Conservation (phyloP, 495 filamentous ascomycete species). For the Xylona heveae region DNA sequence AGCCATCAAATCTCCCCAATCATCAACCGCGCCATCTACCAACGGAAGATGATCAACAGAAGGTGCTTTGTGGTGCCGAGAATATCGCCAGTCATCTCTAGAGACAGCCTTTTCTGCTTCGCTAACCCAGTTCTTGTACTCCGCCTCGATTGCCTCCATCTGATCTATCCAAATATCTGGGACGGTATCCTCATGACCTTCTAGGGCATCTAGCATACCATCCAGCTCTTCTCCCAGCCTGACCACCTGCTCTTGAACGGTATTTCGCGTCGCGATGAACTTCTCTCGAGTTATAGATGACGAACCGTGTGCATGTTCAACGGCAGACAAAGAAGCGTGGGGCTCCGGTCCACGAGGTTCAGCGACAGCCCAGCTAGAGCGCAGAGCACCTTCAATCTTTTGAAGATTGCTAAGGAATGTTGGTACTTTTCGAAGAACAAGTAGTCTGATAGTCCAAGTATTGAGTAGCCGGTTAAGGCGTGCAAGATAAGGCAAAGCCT, state of each 20-base stretch:
- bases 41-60: no score
- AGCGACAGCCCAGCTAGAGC: no score
- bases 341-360: no score
- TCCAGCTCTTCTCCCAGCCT: constrained; percentile 56
- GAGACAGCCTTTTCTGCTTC: constrained; percentile 15
- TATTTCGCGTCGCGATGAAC: constrained; percentile 36
- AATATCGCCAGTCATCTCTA: constrained; percentile 14
- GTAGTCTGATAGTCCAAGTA: constrained; percentile 55
- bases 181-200: constrained; percentile 61
- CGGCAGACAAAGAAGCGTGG: no score
- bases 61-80: no score
- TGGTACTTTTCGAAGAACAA: constrained; percentile 51
- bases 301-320: constrained; percentile 1
- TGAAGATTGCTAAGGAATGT: constrained; percentile 43
- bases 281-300: constrained; percentile 23
- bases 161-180: constrained; percentile 75
- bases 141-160: constrained; percentile 57
- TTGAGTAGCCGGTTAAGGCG: constrained; percentile 44
- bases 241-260: constrained; percentile 46
- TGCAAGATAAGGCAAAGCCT: constrained; percentile 65
- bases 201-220: constrained; percentile 61
- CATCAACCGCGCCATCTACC: no score
- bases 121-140: constrained; percentile 58
- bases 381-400: no score
- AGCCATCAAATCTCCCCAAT: no score